Evolutionary conservation across 2,329 filamentous ascomycete species (phyloP).

Genomic region (Talaromyces funiculosus): DNA sequence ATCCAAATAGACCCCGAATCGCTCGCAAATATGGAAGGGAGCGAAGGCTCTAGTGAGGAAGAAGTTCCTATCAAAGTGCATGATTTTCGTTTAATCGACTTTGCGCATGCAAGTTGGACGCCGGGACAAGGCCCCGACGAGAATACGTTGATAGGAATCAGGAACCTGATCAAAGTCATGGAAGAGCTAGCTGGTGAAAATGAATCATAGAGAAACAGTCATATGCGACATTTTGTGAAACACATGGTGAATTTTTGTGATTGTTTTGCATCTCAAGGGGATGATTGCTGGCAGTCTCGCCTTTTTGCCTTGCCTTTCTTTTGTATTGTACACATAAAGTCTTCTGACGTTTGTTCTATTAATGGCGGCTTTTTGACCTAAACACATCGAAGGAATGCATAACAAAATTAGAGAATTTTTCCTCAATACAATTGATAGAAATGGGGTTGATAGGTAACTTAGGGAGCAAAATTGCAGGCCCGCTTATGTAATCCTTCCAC

Average conservation of each 20-base stretch:
- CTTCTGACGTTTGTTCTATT: neutral
- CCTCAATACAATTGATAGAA: too few relatives aligned
- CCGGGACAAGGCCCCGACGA: conserved; percentile 80
- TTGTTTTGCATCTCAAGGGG: neutral
- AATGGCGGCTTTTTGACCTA: neutral
- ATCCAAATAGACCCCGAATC: conserved; percentile 30
- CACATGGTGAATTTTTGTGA: neutral
- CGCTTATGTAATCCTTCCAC: conserved; percentile 1
- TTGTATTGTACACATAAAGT: conserved; percentile 4
- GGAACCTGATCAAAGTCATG: conserved; percentile 66
- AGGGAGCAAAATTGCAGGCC: neutral
- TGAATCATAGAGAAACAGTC: neutral
- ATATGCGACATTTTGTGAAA: neutral
- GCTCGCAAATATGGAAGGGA: conserved; percentile 41
- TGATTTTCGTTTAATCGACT: conserved; percentile 86
- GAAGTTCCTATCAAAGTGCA: conserved; percentile 60
- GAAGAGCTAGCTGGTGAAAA: conserved; percentile 50
- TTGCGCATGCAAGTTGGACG: conserved; percentile 84
- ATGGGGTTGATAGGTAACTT: too few relatives aligned
- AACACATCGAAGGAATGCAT: neutral
- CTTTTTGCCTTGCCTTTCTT: neutral
- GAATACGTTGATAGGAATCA: conserved; percentile 70
- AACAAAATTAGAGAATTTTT: neutral
- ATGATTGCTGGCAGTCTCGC: conserved; percentile 10
- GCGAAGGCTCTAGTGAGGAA: conserved; percentile 52